These are phyloP conservation scores for Beauveria sp. DNA, from an alignment of 2,329 filamentous ascomycete species.

Conservation along the genomic window DNA sequence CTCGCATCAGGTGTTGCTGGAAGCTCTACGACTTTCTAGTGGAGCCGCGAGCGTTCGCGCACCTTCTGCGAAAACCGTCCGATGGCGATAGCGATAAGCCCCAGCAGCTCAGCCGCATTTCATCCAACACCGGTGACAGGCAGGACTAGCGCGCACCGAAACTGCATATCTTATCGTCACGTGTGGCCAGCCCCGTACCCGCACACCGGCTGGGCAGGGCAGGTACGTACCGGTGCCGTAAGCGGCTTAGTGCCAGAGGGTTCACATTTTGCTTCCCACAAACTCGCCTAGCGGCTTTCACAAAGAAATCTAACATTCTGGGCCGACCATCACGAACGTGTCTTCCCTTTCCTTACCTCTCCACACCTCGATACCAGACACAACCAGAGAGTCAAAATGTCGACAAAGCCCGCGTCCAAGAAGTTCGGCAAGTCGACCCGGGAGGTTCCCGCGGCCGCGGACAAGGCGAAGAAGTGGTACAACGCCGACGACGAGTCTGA, in stretches of 20 bases:
- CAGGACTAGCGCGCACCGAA: not conserved
- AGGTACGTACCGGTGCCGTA: constrained; percentile 17
- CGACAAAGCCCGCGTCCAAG: constrained; percentile 73
- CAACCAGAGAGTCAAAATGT: constrained; percentile 53
- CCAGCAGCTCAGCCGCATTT: not conserved
- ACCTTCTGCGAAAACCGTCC: constrained; percentile 24
- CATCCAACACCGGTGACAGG: not conserved
- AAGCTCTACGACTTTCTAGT: constrained; percentile 19
- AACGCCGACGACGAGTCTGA: constrained; percentile 83
- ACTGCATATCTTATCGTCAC: constrained; percentile 26
- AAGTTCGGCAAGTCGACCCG: constrained; percentile 96
- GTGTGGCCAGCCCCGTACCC: constrained; percentile 27
- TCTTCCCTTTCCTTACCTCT: constrained; percentile 27
- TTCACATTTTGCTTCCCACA: constrained; percentile 37
- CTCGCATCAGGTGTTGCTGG: constrained; percentile 5
- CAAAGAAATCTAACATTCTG: constrained; percentile 35
- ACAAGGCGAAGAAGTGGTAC: constrained; percentile 99
- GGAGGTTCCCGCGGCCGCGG: constrained; percentile 74
- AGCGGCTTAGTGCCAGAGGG: constrained; percentile 31
- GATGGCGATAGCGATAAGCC: constrained; percentile 1
- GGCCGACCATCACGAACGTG: constrained; percentile 29
- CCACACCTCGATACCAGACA: constrained; percentile 34
- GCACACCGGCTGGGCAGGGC: constrained; percentile 14
- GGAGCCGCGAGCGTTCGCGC: constrained; percentile 29
- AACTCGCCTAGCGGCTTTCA: constrained; percentile 34